Evolutionary conservation across 768 basidiomycete species (phyloP).

Genomic region (Leucogyrophana mollusca): DNA sequence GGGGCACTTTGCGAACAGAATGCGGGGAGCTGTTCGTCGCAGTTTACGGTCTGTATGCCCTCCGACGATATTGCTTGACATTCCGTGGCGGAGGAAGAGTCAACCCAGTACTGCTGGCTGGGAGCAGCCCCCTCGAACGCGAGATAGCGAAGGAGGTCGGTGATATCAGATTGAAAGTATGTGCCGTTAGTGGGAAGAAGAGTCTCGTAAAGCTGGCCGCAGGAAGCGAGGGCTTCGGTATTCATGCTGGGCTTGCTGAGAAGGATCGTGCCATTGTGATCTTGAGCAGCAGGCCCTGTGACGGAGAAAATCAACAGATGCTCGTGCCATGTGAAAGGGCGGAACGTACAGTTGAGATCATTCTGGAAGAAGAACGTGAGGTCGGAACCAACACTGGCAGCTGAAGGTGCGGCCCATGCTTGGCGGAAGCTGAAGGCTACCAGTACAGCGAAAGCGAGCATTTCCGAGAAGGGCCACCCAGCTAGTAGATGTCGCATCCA

Average conservation of each 20-base stretch:
- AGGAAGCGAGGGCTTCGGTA: slow-evolving; percentile 5
- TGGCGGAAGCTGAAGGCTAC: neutral
- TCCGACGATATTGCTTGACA: neutral
- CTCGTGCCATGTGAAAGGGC: neutral
- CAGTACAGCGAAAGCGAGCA: neutral
- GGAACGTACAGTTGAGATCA: slow-evolving; percentile 29
- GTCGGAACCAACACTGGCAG: neutral
- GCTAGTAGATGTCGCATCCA: too few relatives aligned
- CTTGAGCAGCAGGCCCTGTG: slow-evolving; percentile 2
- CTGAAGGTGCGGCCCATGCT: neutral
- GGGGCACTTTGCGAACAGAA: slow-evolving; percentile 32
- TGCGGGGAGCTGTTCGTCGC: slow-evolving; percentile 17
- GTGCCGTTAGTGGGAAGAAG: slow-evolving; percentile 2
- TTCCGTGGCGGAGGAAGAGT: slow-evolving; percentile 3
- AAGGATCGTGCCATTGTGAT: slow-evolving; percentile 8
- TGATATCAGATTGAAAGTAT: slow-evolving; percentile 4
- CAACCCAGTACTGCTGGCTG: slow-evolving; percentile 8
- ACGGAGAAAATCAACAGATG: neutral
- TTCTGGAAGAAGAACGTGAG: slow-evolving; percentile 32
- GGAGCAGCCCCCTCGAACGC: neutral
- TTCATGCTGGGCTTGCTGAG: slow-evolving; percentile 3
- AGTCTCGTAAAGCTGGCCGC: slow-evolving; percentile 6
- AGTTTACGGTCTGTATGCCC: neutral
- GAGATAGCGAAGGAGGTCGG: slow-evolving; percentile 1
- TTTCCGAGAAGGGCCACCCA: too few relatives aligned